Base-by-base conservation (phyloP, 331 rosid genomes). In the Erythrophleum ivorense region DNA sequence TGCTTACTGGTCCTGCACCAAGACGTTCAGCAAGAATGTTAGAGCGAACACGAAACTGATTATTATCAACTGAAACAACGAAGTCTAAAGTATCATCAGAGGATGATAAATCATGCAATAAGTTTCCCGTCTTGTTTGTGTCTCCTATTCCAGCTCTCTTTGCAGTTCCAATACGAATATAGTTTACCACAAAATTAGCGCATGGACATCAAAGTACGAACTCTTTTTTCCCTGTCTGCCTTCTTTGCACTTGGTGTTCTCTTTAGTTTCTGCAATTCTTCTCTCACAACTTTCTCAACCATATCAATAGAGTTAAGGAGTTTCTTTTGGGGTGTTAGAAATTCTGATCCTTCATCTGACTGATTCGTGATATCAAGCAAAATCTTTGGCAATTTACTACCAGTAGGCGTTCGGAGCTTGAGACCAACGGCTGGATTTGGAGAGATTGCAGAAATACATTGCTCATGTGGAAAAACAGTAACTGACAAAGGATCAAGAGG, bases 251-350 rank as follows among this genome's bases (percentile, higher is more conserved):
- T 83, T 0, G 98, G 97, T 0, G 98, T 92, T 64, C 87, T 83
- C 81, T 87, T 89, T 52, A 91, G 82, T 70, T 87, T 93, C 82
- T 85, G 86, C 48, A 93, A 43, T 48, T 93, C 97, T 73, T 96
- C 94, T 67, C 24, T 83, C 3, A 96, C 91, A 12, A 74, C 92
- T 69, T 87, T 86, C 88, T 92, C 97, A 46, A 96, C 94, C 4
- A 59, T 64, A 45, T 91, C 95, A 41, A 96, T 94, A 0, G 90
- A 88, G 45, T 92, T 87, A 29, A 96, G 81, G 7, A 93, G 90
- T 59, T 92, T 94, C 90, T 91, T 96, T 84, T 93, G 92, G 0
- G 97, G 99, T 3, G 97, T 93, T 0, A 93, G 84, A n/a, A 71
- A 81, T 45, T 85, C 84, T 6, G 91, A 73, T 21, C 81, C 92